Conservation (phyloP, 192 early-diverging fungal species). For the Entomortierella beljakovae region DNA sequence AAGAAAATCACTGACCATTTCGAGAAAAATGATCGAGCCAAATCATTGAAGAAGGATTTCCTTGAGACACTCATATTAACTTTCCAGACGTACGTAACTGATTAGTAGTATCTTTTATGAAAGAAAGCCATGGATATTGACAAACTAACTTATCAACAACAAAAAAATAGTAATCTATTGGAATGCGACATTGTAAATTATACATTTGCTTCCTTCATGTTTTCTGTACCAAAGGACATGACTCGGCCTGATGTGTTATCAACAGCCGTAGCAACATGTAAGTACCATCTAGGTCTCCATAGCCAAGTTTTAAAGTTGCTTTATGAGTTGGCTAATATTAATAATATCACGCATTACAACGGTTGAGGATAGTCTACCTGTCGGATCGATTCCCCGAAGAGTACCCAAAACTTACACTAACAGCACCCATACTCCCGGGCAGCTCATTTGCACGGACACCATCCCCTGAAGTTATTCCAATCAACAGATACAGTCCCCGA, state of each 20-base stretch:
- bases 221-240: constrained; percentile 10
- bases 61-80: constrained; percentile 11
- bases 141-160: too few species aligned
- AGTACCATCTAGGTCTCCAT: neutral
- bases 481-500: constrained; percentile 36
- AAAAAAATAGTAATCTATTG: constrained; percentile 24
- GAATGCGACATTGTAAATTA: constrained; percentile 29
- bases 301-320: too few species aligned
- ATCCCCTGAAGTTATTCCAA: constrained; percentile 15
- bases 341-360: neutral
- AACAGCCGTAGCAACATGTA: constrained; percentile 36
- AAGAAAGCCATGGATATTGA: too few species aligned
- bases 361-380: constrained; percentile 39
- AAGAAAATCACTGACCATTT: constrained; percentile 17
- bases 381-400: constrained; percentile 31
- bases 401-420: constrained; percentile 34
- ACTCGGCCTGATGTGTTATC: neutral
- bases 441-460: constrained; percentile 2
- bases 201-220: constrained; percentile 26
- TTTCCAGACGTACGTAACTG: constrained; percentile 17
- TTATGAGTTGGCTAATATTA: neutral
- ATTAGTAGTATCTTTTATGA: too few species aligned
- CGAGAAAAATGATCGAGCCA: constrained; percentile 1
- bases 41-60: constrained; percentile 30
- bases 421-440: constrained; percentile 14